Percentiles rank a stretch among this genome's conserved stretches.
Evolutionary conservation across 495 filamentous ascomycete species (phyloP).

Genomic region (Aspergillus coremiiformis): DNA sequence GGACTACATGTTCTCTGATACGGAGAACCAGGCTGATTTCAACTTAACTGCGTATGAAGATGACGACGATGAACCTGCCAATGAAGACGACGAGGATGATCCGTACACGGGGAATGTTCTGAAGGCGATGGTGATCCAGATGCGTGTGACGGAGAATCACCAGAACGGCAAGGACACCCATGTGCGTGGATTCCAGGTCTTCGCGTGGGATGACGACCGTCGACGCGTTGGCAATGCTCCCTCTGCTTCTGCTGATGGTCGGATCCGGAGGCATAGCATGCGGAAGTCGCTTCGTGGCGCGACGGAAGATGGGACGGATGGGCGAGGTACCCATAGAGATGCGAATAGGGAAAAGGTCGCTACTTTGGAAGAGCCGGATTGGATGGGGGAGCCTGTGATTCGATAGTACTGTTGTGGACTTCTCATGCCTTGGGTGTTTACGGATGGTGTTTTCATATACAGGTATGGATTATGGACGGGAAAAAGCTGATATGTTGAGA

Average conservation of each 20-base stretch:
- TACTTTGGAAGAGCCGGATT: constrained; percentile 46
- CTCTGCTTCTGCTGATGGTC: constrained; percentile 32
- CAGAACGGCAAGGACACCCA: constrained; percentile 99
- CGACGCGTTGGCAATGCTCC: constrained; percentile 27
- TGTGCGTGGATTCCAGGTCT: constrained; percentile 88
- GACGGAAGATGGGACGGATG: constrained; percentile 16
- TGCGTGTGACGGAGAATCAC: constrained; percentile 87
- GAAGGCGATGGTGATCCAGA: constrained; percentile 77
- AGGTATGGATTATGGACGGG: background rate
- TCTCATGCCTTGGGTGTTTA: background rate
- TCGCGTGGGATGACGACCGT: constrained; percentile 57
- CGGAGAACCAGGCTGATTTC: constrained; percentile 23
- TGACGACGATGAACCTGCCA: constrained; percentile 30
- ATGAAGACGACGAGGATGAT: constrained; percentile 24
- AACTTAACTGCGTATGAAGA: constrained; percentile 14
- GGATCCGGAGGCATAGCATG: constrained; percentile 23
- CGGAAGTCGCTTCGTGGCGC: constrained; percentile 25
- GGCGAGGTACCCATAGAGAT: constrained; percentile 17
- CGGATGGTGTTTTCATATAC: constrained; percentile 3
- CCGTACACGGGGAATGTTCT: constrained; percentile 59
- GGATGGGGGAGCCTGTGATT: constrained; percentile 55
- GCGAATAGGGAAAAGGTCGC: constrained; percentile 22
- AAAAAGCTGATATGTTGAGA: background rate
- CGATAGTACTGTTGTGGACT: constrained; percentile 23
- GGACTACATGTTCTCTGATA: constrained; percentile 8